These are phyloP conservation scores for Petunia hybrid DNA, from an alignment of 305 asterid species.

Conservation along the genomic window DNA sequence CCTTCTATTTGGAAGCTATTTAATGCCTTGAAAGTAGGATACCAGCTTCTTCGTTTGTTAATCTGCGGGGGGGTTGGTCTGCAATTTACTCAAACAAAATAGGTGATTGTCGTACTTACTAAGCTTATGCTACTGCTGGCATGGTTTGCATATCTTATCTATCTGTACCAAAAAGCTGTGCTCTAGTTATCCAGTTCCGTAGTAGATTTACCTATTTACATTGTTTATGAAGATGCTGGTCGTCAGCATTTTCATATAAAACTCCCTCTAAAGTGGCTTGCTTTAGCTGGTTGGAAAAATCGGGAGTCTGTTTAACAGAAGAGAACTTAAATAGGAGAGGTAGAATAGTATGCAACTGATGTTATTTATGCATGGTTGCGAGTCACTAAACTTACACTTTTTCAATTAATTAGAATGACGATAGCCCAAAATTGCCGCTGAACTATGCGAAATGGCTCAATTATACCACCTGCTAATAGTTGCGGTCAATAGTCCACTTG, in stretches of 20 bases:
- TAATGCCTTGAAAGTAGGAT: not conserved
- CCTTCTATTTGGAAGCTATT: constrained; percentile 23
- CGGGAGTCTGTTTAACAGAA: no score
- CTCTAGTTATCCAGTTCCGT: not conserved
- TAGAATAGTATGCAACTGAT: no score
- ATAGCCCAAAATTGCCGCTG: no score
- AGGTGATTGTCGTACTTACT: not conserved
- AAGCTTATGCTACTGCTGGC: not conserved
- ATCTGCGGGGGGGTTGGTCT: not conserved
- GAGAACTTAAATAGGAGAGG: no score
- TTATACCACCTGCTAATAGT: no score
- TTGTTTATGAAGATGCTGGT: not conserved
- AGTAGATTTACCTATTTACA: not conserved
- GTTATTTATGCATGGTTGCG: no score
- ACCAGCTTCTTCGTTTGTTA: not conserved
- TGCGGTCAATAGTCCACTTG: no score
- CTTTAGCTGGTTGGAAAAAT: no score
- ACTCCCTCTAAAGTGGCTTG: no score
- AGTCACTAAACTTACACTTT: no score
- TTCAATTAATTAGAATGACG: no score
- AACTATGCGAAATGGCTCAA: no score
- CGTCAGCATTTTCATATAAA: not conserved
- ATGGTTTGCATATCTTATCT: not conserved
- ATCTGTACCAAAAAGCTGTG: not conserved
- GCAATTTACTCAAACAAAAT: not conserved